These are phyloP conservation scores for Brassica cretica DNA, from an alignment of 345 rosid species.

Conservation along the genomic window DNA sequence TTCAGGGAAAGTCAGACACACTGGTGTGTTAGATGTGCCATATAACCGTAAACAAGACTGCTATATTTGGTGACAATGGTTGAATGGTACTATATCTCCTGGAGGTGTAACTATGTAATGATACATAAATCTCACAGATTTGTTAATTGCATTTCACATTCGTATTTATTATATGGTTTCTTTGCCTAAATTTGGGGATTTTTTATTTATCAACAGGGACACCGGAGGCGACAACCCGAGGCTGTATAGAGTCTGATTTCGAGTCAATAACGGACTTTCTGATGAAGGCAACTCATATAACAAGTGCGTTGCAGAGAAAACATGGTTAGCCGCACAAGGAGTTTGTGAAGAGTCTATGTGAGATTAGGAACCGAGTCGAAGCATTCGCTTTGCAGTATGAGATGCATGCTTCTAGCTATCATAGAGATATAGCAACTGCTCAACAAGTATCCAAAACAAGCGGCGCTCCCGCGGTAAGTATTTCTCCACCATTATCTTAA, in stretches of 20 bases:
- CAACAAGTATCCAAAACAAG: not conserved
- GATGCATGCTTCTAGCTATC: not conserved
- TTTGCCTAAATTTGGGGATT: too few species aligned
- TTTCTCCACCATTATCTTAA: not conserved
- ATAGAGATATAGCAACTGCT: not conserved
- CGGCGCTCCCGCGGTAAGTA: slow-evolving; percentile 16
- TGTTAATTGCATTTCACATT: not conserved
- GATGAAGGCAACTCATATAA: slow-evolving; percentile 69
- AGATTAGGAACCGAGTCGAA: slow-evolving; percentile 68
- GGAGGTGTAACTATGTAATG: slow-evolving; percentile 67
- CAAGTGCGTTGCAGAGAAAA: slow-evolving; percentile 63
- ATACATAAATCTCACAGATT: slow-evolving; percentile 55
- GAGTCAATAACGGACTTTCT: slow-evolving; percentile 85
- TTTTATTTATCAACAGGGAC: too few species aligned
- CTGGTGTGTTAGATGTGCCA: not conserved
- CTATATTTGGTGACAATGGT: slow-evolving; percentile 66
- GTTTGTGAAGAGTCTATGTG: slow-evolving; percentile 61
- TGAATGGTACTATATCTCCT: slow-evolving; percentile 61
- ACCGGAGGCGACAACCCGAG: slow-evolving; percentile 71
- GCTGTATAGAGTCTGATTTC: slow-evolving; percentile 84
- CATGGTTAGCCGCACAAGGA: slow-evolving; percentile 68
- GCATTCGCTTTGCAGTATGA: slow-evolving; percentile 44
- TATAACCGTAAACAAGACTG: slow-evolving; percentile 82
- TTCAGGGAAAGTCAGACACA: slow-evolving; percentile 53
- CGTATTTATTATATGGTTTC: not conserved